Evolutionary conservation across 2,329 filamentous ascomycete species (phyloP), one percentile per base, ranked within the genome.

Genomic region (Mycosphaerella sp.): DNA sequence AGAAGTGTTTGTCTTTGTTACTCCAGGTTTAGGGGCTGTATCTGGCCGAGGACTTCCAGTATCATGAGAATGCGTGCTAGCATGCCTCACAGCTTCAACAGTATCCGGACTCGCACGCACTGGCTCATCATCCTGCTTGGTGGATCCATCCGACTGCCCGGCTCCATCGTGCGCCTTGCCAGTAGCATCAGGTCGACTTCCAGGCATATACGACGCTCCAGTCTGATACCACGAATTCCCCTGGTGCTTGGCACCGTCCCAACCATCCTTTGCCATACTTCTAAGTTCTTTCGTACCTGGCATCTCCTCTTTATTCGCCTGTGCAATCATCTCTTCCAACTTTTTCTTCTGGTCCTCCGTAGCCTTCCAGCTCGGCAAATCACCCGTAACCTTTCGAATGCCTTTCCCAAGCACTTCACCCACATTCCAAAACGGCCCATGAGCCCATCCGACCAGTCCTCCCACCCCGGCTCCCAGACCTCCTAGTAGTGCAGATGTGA

Each of bases 251-350:
- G 46, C 32, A 29, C 39, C 46, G 17, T 47, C 29, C 47, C 45
- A 52, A 32, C 53, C 47, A 34, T 59, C 54, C n/a, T 50, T 58
- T 9, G 41, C 41, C 51, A 58, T 60, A 21, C 44, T 48, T 46
- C 53, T 50, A 45, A 60, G 43, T 49, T 60, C 53, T 29, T 40
- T 46, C 32, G 55, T 45, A 9, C 53, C 58, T 21, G 66, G 66
- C 53, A 55, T 54, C 1, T 69, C 61, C 14, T 63, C 56, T n/a
- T 67, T 60, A 4, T 64, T 57, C 4, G 66, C 58, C 43, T 65
- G 59, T 2, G 59, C 59, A n/a, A 67, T 54, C 65, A 67, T 67
- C 54, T 66, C 64, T 55, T 69, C 66, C 36, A 68, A 32, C 1
- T 60, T 53, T 46, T 54, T 52, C 58, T 69, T 69, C 60, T 69